Evolutionary conservation across 1,139 yeast genomes (phyloP), one percentile per base, ranked within the genome.

Genomic region (Taphrina sp.): DNA sequence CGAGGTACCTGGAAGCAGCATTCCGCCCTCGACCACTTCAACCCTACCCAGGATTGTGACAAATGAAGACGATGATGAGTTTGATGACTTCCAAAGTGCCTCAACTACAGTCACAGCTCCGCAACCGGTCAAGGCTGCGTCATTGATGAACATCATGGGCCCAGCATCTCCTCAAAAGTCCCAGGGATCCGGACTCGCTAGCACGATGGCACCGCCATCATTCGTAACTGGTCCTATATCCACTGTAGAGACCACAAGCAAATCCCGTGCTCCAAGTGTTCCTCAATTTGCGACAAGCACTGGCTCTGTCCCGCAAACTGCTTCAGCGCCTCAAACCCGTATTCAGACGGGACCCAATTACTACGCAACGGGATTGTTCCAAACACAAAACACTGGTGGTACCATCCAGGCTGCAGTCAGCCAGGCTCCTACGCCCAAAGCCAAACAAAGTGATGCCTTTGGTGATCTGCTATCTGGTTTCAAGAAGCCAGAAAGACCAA

Each of bases 81-180:
- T 90, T 70, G 95, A 87, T 62, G 97, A 92, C 64, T 90, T 90
- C 77, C 96, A 90, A 70, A 81, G 86, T 55, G 95, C 96, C 3
- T 65, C 72, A 3, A 65, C 70, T 1, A 57, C 66, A 3, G 24
- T 61, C 12, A 58, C 64, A 10, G 26, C 61, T 57, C 42, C 72
- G 57, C 38, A 39, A 24, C 54, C 54, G 3, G 41, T 34, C 22
- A 49, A 49, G 19, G 46, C 44, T 20, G 54, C 54, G 7, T 41
- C 54, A 8, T 36, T 49, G 33, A 49, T 49, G 54, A 49, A 34
- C 20, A 46, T 49, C 34, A 49, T 49, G 54, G 54, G 54, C 16
- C 54, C 54, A 8, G 46, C 54, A 8, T 49, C 54, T 17, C 54
- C 54, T 4, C 54, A 49, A 33, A 49, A 49, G 31, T 46, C 54